Percentiles rank a stretch among this genome's conserved stretches.
phyloP scores from a whole-genome alignment of 805 yeast species.

The Candida ascalaphidarum region DNA sequence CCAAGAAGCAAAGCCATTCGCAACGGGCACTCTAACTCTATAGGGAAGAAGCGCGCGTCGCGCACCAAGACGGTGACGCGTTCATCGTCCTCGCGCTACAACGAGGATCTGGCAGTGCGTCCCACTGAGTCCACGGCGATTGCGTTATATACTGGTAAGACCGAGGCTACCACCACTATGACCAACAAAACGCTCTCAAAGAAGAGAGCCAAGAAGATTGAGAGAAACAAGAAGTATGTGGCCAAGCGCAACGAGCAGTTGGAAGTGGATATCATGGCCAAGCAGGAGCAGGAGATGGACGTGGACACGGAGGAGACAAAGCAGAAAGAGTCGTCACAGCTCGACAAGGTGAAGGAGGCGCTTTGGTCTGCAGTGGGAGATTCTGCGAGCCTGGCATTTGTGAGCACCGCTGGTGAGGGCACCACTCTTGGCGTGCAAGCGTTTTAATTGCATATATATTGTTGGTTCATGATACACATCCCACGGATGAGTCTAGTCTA shows the following conservation, averaged over 20 bases:
- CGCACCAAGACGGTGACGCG: slow-evolving; percentile 36
- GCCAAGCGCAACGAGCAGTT: slow-evolving; percentile 44
- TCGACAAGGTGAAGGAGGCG: slow-evolving; percentile 51
- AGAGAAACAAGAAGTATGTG: slow-evolving; percentile 68
- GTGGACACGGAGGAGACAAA: slow-evolving; percentile 27
- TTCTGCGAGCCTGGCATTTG: slow-evolving; percentile 36
- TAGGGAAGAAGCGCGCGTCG: slow-evolving; percentile 49
- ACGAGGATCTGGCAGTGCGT: slow-evolving; percentile 24
- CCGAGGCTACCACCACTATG: slow-evolving; percentile 18
- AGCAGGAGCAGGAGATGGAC: slow-evolving; percentile 43
- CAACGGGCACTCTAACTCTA: slow-evolving; percentile 39
- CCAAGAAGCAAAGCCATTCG: slow-evolving; percentile 55
- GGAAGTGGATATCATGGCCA: slow-evolving; percentile 40
- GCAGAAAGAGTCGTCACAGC: slow-evolving; percentile 16
- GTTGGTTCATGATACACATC: background rate
- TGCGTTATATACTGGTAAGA: slow-evolving; percentile 34
- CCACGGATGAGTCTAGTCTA: slow-evolving; percentile 5
- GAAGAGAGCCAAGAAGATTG: slow-evolving; percentile 71
- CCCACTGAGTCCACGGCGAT: slow-evolving; percentile 29
- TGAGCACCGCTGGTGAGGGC: slow-evolving; percentile 53
- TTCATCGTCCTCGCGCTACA: slow-evolving; percentile 31
- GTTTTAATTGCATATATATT: slow-evolving; percentile 20
- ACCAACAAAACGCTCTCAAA: slow-evolving; percentile 63
- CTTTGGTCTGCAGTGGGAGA: slow-evolving; percentile 69
- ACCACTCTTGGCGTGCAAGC: slow-evolving; percentile 78